These are phyloP conservation scores for Populus davidiana DNA, from an alignment of 345 rosid species.

Conservation along the genomic window DNA sequence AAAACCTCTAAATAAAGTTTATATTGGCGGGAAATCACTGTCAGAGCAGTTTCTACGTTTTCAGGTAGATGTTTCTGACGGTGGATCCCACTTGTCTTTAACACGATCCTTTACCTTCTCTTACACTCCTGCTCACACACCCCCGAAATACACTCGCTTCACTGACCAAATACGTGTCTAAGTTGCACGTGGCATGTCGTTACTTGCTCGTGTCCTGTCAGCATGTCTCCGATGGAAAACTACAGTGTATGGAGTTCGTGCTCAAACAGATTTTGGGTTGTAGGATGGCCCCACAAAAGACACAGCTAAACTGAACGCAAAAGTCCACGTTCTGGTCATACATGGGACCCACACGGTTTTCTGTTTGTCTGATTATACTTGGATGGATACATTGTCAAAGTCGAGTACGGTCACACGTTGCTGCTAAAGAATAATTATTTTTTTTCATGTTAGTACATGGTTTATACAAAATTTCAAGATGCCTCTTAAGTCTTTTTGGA, in stretches of 20 bases:
- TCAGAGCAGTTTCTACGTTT: constrained; percentile 32
- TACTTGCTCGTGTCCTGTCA: not conserved
- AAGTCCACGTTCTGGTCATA: constrained; percentile 46
- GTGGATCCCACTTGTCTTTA: constrained; percentile 14
- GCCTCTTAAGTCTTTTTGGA: too few species aligned
- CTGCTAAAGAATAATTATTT: too few species aligned
- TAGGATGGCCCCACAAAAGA: constrained; percentile 2
- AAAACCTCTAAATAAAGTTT: not conserved
- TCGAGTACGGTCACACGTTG: not conserved
- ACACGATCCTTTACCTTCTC: not conserved
- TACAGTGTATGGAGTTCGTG: not conserved
- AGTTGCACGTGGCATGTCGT: not conserved
- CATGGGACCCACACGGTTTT: constrained; percentile 51
- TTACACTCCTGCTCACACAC: not conserved
- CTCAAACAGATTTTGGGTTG: not conserved
- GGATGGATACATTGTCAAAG: too few species aligned
- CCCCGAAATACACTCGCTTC: not conserved
- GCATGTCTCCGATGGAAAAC: too few species aligned
- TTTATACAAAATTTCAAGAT: too few species aligned
- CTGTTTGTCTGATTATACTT: constrained; percentile 20
- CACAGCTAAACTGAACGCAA: constrained; percentile 37
- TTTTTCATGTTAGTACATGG: not conserved
- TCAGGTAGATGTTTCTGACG: constrained; percentile 24
- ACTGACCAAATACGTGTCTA: not conserved
- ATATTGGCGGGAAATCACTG: constrained; percentile 36